Base-by-base conservation (phyloP, 2,329 filamentous ascomycete genomes). In the Cryoendolithus antarcticus region DNA sequence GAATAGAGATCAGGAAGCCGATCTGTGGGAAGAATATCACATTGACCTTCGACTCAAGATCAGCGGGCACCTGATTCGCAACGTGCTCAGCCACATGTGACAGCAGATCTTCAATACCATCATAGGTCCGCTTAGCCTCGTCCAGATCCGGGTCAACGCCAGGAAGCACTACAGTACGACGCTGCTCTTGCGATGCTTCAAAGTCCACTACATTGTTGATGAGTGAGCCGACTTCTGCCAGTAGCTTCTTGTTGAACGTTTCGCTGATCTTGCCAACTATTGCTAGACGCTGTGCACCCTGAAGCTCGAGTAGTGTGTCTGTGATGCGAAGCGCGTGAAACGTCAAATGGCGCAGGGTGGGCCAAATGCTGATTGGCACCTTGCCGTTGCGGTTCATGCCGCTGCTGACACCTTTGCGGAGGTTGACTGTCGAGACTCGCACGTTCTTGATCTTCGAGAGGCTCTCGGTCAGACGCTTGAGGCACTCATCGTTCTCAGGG, bases 21-120 rank as follows among this genome's bases (percentile, higher is more conserved):
- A 95, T 74, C 52, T 94, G 86, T 0, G 88, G 89, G 45, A 93
- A 82, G 57, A 91, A 94, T 11, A 91, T 81, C 45, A 93, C 93
- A 39, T 88, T 88, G 29, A 81, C 58, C 9, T 69, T 64, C 2
- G 59, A 53, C 13, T 68, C 62, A 2, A 72, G 59, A 11, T 71
- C 66, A 43, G 72, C 66, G 1, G 86, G 80, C 12, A 91, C 65
- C 1, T 70, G 67, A 9, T 61, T 58, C 1, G 73, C 72, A 41
- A 94, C 66, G 11, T 75, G 71, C 11, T 69, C 65, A 4, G 79
- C 77, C 2, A 86, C 75, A 38, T 76, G 62, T 2, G 74, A 77
- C 9, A 98, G 69, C 9, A 95, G 69, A 42, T 71, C 70, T 39
- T 82, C 80, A 51, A 96, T 74, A 0, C 82, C 83, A 48, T 84